Evolutionary conservation across 148 eudicot genomes (phyloP).

Genomic region (Pouteria glomerata): DNA sequence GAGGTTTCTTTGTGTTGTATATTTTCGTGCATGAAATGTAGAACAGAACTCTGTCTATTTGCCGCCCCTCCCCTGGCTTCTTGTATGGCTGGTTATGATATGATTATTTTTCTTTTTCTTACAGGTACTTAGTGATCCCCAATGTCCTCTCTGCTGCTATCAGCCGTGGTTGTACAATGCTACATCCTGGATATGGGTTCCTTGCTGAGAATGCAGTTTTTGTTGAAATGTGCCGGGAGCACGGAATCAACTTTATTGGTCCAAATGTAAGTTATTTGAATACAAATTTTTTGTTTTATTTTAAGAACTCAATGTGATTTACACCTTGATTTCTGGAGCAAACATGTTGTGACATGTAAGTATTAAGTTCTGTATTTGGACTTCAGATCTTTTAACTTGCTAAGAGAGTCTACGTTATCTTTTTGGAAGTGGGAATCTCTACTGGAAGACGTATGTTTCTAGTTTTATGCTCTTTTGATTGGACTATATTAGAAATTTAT

Average conservation of each 20-base stretch:
- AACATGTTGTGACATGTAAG: background rate
- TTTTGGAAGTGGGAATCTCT: background rate
- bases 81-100: conserved; percentile 3
- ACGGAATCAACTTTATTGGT: conserved; percentile 93
- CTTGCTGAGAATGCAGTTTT: conserved; percentile 95
- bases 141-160: conserved; percentile 95
- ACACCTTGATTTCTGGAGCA: background rate
- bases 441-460: too few relatives aligned
- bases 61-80: background rate
- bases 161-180: conserved; percentile 90
- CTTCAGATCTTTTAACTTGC: background rate
- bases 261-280: conserved; percentile 64
- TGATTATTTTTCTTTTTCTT: conserved; percentile 7
- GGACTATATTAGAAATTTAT: too few relatives aligned
- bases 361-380: background rate
- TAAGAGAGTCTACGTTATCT: background rate
- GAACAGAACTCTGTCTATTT: background rate
- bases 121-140: conserved; percentile 80
- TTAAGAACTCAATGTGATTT: background rate
- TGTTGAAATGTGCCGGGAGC: conserved; percentile 96
- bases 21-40: background rate
- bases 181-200: conserved; percentile 99
- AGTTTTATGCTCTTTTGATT: too few relatives aligned
- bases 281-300: background rate
- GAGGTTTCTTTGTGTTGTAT: background rate